phyloP scores from a whole-genome alignment of 352 stramenopile species.

The Globisporangium polare region DNA sequence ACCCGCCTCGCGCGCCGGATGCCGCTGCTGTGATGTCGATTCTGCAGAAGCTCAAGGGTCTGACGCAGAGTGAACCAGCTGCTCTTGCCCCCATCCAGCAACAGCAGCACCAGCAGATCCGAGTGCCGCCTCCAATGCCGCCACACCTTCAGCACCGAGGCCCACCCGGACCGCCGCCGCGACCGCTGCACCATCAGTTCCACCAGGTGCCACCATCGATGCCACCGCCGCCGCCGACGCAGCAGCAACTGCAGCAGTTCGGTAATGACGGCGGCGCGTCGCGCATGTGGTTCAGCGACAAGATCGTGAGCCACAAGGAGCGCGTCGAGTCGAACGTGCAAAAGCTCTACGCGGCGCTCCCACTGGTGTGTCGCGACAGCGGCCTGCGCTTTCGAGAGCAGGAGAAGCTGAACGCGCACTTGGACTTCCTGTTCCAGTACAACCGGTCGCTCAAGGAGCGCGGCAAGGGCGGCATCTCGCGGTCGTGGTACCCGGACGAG shows the following conservation, averaged over 20 bases:
- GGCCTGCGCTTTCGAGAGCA: conserved; percentile 79
- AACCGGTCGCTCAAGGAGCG: conserved; percentile 79
- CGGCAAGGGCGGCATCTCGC: conserved; percentile 74
- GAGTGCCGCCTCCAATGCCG: neutral
- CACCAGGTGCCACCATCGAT: conserved; percentile 4
- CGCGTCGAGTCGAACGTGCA: conserved; percentile 84
- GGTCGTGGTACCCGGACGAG: conserved; percentile 81
- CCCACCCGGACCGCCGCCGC: conserved; percentile 2
- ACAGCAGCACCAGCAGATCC: conserved; percentile 10
- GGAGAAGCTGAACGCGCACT: conserved; percentile 67
- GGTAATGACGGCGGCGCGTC: conserved; percentile 39
- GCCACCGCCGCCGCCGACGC: conserved; percentile 7
- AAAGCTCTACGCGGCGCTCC: conserved; percentile 79
- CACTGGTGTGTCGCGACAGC: conserved; percentile 77
- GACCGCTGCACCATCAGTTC: conserved; percentile 1
- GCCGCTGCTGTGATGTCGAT: conserved; percentile 83
- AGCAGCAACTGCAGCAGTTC: conserved; percentile 18
- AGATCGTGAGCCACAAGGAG: conserved; percentile 77
- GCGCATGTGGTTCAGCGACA: conserved; percentile 86
- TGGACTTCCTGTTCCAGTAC: conserved; percentile 87
- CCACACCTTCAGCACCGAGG: conserved; percentile 5
- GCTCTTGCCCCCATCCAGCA: conserved; percentile 7
- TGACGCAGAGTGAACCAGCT: conserved; percentile 27
- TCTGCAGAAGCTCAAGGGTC: conserved; percentile 73
- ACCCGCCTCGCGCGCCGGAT: conserved; percentile 47